Evolutionary conservation across 352 stramenopile genomes (phyloP), one percentile per base, ranked within the genome.

Genomic region (Globisporangium rhizosaccharum): DNA sequence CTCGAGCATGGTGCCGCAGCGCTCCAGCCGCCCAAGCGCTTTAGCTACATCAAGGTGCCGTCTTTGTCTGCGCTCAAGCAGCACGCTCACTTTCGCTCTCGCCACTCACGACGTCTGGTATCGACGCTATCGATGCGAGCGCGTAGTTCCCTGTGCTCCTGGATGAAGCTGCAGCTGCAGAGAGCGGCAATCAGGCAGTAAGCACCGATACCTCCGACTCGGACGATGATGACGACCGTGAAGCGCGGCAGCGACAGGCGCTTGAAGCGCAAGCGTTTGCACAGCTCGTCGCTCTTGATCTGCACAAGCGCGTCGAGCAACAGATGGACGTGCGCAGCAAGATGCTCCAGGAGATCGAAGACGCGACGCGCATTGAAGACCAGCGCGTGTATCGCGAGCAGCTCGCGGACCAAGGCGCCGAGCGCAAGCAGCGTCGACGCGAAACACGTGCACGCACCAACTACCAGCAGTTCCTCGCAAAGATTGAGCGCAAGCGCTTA

Each of bases 301-400:
- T 77, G 0, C 36, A 62, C 30, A 55, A 62, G 28, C 63, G 71
- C 26, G 28, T 74, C 9, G 55, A 72, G n/a, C 53, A 53, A 3
- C 72, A 86, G 47, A 46, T 57, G 15, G 57, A 65, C 14, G 56
- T 63, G 8, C 70, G 72, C n/a, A 50, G 54, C 28, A 36, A 45
- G 25, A 39, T 86, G 33, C 17, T 83, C 20, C 44, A 71, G 51
- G 70, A 63, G 23, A 59, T 71, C 23, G 61, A 83, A 3, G 71
- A 84, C 44, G 48, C 57, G 18, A 61, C 68, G 36, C 69, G 72
- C 20, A 70, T 87, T 20, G 66, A 80, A n/a, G 75, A 81, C 18
- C 79, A 87, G 62, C 63, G 64, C 8, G 54, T 82, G 9, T 87
- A 87, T 37, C 64, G 71, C 25, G 66, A 69, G 20, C 72, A 77